Evolutionary conservation across 371 early-diverging fungal genomes (phyloP).

Genomic region (Coemansia sp.): DNA sequence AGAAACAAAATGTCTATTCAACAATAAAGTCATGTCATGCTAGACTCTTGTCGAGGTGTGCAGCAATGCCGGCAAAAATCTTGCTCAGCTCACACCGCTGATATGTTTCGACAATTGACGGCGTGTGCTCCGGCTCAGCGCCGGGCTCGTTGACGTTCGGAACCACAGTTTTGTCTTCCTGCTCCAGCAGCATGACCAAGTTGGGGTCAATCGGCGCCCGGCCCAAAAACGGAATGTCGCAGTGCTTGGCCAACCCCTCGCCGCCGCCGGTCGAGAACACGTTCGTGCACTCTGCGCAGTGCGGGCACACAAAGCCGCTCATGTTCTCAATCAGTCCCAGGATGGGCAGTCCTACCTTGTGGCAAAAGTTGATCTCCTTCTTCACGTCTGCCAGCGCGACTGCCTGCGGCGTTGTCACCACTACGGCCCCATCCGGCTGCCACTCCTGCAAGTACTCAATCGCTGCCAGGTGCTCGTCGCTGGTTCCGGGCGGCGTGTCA

Average conservation of each 20-base stretch:
- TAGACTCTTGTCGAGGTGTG: slow-evolving; percentile 2
- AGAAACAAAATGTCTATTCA: background rate
- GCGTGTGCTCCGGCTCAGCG: slow-evolving; percentile 20
- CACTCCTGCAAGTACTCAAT: slow-evolving; percentile 50
- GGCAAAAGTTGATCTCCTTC: slow-evolving; percentile 95
- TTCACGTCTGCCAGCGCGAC: slow-evolving; percentile 95
- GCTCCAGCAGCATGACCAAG: slow-evolving; percentile 50
- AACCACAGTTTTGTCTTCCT: slow-evolving; percentile 48
- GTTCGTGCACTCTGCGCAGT: slow-evolving; percentile 81
- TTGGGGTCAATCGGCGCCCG: slow-evolving; percentile 84
- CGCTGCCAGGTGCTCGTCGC: slow-evolving; percentile 96
- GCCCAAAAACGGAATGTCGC: slow-evolving; percentile 75
- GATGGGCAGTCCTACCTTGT: slow-evolving; percentile 85
- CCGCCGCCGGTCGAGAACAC: slow-evolving; percentile 94
- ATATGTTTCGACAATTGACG: slow-evolving; percentile 49
- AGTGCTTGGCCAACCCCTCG: slow-evolving; percentile 81
- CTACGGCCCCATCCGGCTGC: slow-evolving; percentile 81
- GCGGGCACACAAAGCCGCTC: slow-evolving; percentile 78
- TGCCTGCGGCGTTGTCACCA: slow-evolving; percentile 97
- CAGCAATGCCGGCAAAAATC: slow-evolving; percentile 32
- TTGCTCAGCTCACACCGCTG: slow-evolving; percentile 49
- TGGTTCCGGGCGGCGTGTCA: slow-evolving; percentile 99
- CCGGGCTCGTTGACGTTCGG: slow-evolving; percentile 37
- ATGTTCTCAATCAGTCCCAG: slow-evolving; percentile 99
- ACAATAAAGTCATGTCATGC: background rate